phyloP scores from a whole-genome alignment of 2,329 filamentous ascomycete genomes.

The Elsinoe perseae region DNA sequence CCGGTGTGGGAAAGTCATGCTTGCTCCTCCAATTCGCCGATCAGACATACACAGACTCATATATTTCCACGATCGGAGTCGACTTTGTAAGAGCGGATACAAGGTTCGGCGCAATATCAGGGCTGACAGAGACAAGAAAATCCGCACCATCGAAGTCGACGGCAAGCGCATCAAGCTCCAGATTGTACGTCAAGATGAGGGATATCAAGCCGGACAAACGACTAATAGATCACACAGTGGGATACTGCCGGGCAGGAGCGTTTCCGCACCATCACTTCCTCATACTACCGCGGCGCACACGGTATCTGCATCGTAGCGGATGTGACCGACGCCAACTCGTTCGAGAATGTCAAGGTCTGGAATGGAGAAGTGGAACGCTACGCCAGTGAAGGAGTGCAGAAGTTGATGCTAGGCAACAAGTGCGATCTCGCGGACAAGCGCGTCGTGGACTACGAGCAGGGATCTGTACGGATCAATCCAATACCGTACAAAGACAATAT shows the following conservation, averaged over 20 bases:
- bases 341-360: constrained; percentile 99
- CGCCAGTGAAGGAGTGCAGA: constrained; percentile 98
- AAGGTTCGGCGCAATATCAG: background rate
- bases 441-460: constrained; percentile 98
- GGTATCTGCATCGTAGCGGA: constrained; percentile 99
- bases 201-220: background rate
- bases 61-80: constrained; percentile 99
- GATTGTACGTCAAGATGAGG: constrained; percentile 60
- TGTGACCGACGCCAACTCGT: constrained; percentile 99
- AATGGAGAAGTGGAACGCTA: constrained; percentile 99
- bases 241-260: constrained; percentile 98
- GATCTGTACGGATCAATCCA: constrained; percentile 66
- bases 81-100: constrained; percentile 67
- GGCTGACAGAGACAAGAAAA: constrained; percentile 64
- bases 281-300: constrained; percentile 98
- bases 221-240: constrained; percentile 56
- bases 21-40: constrained; percentile 95
- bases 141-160: constrained; percentile 98
- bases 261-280: constrained; percentile 99
- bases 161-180: constrained; percentile 99
- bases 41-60: constrained; percentile 98
- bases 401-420: constrained; percentile 99
- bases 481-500: background rate
- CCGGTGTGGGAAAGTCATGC: constrained; percentile 99
- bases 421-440: constrained; percentile 99